These are phyloP conservation scores for Mycena venus DNA, from an alignment of 768 basidiomycete species.

Conservation along the genomic window DNA sequence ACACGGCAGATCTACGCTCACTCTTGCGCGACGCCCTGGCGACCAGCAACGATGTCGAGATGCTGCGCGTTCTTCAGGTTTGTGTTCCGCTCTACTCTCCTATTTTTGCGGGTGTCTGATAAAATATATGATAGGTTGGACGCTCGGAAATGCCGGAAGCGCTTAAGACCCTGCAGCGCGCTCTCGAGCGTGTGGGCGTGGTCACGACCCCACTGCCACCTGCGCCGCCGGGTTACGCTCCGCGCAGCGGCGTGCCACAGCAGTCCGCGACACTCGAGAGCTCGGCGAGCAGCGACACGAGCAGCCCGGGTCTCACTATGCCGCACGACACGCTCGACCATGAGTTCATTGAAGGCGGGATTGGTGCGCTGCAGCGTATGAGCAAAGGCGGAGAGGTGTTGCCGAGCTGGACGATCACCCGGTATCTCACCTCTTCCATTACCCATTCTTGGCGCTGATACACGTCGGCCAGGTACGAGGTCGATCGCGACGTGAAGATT, in stretches of 20 bases:
- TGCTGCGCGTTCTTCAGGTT: constrained; percentile 72
- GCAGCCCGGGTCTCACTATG: constrained; percentile 3
- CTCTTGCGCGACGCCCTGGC: constrained; percentile 72
- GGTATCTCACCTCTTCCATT: constrained; percentile 46
- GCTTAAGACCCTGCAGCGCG: constrained; percentile 82
- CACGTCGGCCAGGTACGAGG: constrained; percentile 68
- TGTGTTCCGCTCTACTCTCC: background rate
- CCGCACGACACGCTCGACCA: constrained; percentile 67
- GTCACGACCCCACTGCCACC: constrained; percentile 2
- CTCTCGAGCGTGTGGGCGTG: constrained; percentile 60
- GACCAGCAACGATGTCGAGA: constrained; percentile 71
- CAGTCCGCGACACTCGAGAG: constrained; percentile 29
- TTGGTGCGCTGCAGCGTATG: constrained; percentile 78
- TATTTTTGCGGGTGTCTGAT: background rate
- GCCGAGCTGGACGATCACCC: constrained; percentile 85
- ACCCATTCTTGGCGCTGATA: background rate
- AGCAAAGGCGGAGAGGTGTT: constrained; percentile 60
- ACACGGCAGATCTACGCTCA: constrained; percentile 67
- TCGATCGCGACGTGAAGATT: constrained; percentile 77
- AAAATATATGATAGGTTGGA: constrained; percentile 52
- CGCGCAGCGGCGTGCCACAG: constrained; percentile 1
- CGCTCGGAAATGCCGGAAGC: constrained; percentile 84
- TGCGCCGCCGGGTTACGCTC: constrained; percentile 22
- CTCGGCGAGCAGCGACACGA: constrained; percentile 25
- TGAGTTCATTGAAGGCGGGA: constrained; percentile 79